Base-by-base conservation (phyloP, 495 filamentous ascomycete genomes). In the Aspergillus mulundensis region DNA sequence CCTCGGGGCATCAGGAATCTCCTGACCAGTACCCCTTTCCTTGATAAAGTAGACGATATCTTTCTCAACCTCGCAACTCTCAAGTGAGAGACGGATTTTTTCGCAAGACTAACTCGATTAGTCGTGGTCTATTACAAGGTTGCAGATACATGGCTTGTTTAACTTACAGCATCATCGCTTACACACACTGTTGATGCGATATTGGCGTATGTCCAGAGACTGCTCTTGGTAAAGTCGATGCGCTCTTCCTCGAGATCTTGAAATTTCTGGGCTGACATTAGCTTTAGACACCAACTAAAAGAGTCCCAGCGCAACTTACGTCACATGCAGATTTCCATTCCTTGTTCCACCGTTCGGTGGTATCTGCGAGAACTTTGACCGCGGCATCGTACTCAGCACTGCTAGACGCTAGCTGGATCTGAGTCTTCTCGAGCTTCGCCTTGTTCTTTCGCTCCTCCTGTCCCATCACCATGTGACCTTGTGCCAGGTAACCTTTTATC, bases 391-490 rank as follows among this genome's bases (percentile, higher is more conserved):
- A 99, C 57, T 99, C 95, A 40, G 83, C 82, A 72, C 93, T 96
- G 51, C 91, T 90, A 14, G 81, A 86, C 0, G 93, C 90, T 24
- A 97, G 76, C 61, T 94, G 92, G 61, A 95, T 93, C 68, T 97
- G 95, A 6, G 95, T 97, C 77, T 99, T 99, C 70, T 99, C 95
- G 44, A 99, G 83, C 71, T 94, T 96, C 21, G 93, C 90, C 75
- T 99, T 99, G 70, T 99, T 99, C 75, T 97, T 97, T 36, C 93
- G 81, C 71, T 99, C 95, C 61, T 99, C 95, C 57, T 99, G 95
- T 11, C 95, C 95, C 95, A 97, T 97, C 38, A 99, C 95, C 95
- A 99, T 99, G 66, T 99, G 95, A 16, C 94, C 95, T 70, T 99
- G 95, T 8, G 95, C 95, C 16, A 97, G 82, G 63, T 97, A 99